These are phyloP conservation scores for Blechomonas ayalai DNA, from an alignment of 208 protist species.

Conservation along the genomic window DNA sequence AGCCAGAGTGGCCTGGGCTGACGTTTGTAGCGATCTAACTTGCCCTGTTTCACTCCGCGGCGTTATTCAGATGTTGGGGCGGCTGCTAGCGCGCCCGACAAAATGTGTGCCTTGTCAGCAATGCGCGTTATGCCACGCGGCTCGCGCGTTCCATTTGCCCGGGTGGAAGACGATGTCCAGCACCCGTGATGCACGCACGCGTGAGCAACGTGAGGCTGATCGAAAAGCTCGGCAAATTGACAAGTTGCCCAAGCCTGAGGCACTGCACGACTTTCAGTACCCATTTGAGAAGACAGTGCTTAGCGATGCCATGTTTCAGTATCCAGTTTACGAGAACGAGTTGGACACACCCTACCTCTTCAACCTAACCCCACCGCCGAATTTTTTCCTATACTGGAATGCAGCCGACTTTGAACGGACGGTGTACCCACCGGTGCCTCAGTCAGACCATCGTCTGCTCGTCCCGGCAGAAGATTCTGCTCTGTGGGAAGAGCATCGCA, in stretches of 20 bases:
- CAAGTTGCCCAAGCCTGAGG: conserved; percentile 78
- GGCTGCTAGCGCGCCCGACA: too few relatives aligned
- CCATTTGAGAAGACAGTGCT: conserved; percentile 87
- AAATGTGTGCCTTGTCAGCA: too few relatives aligned
- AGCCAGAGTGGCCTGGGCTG: too few relatives aligned
- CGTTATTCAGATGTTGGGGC: too few relatives aligned
- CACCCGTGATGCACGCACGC: conserved; percentile 77
- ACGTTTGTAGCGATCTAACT: too few relatives aligned
- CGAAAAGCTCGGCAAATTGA: conserved; percentile 84
- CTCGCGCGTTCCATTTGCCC: conserved; percentile 57
- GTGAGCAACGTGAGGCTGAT: conserved; percentile 83
- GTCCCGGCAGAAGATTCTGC: conserved; percentile 25
- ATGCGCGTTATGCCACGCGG: too few relatives aligned
- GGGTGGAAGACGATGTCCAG: conserved; percentile 82
- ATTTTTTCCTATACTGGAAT: conserved; percentile 90
- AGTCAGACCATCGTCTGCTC: conserved; percentile 66
- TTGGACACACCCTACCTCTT: conserved; percentile 86
- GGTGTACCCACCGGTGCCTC: conserved; percentile 55
- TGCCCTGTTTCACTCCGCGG: too few relatives aligned
- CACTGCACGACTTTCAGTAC: conserved; percentile 87
- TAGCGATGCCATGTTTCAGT: conserved; percentile 88
- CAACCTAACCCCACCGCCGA: conserved; percentile 71
- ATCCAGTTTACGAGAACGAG: conserved; percentile 85
- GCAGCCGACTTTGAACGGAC: conserved; percentile 75
- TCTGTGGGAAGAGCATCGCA: conserved; percentile 52